Evolutionary conservation across 352 stramenopile species (phyloP).

Genomic region (Phytopythium helicoides): DNA sequence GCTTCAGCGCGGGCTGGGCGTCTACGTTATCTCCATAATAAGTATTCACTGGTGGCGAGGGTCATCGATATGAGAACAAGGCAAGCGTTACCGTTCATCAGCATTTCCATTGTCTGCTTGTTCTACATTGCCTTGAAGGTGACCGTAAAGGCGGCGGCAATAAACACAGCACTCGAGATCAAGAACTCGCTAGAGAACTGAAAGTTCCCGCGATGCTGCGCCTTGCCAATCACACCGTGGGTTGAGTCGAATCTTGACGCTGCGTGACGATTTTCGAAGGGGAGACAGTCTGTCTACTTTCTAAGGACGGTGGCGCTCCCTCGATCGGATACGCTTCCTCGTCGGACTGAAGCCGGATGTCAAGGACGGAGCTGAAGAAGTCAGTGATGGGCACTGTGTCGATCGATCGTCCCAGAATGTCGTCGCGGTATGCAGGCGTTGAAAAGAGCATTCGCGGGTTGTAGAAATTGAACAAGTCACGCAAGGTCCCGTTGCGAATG

Average conservation of each 20-base stretch:
- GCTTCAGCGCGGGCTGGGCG: not conserved
- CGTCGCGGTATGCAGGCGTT: slow-evolving; percentile 71
- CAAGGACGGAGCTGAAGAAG: slow-evolving; percentile 86
- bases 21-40: no score
- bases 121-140: not conserved
- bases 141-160: not conserved
- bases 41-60: no score
- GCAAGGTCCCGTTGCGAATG: slow-evolving; percentile 59
- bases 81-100: no score
- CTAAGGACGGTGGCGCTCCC: slow-evolving; percentile 6
- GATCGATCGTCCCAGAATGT: slow-evolving; percentile 71
- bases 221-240: not conserved
- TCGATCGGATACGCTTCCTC: slow-evolving; percentile 78
- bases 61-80: no score
- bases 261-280: no score
- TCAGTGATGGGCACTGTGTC: slow-evolving; percentile 81
- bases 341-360: slow-evolving; percentile 70
- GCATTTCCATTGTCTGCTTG: not conserved
- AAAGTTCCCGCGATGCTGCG: slow-evolving; percentile 16
- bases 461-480: slow-evolving; percentile 81
- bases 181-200: slow-evolving; percentile 51
- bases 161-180: slow-evolving; percentile 4
- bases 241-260: no score
- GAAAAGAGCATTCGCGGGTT: slow-evolving; percentile 83
- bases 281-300: not conserved